Base-by-base conservation (phyloP, 371 early-diverging fungal species). In the Circinella umbellata region DNA sequence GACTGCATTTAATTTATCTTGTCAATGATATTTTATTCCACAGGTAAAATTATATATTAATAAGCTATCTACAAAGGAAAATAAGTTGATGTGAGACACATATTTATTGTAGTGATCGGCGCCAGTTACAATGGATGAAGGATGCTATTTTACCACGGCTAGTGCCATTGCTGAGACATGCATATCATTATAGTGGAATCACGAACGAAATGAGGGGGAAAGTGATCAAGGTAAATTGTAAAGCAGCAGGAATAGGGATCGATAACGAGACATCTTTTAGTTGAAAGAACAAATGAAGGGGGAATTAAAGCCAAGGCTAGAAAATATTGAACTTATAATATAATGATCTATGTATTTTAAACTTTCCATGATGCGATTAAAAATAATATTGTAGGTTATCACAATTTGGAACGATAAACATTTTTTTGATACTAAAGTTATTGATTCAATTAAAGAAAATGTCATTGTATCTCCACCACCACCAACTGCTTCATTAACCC, bases 11-110 rank as follows among this genome's bases (percentile, higher is more conserved):
- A 46, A 68, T 90, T 27, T 90, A 90, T 62, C 75, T 90, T 14
- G 64, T 85, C 20, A 90, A 89, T 67, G 90, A 90, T 69, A 69
- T 90, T 13, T 71, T 90, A 34, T 87, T 81, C 61, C 89, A 89
- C 72, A 80, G 87, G 90, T 86, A 80, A 5, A 64, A 36, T 54
- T n/a, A 51, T 51, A 1, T 51, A 13, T 5, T 8, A 3, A 51
- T 51, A 51, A 5, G 2, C 4, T 47, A 51, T 13, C 14, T n/a
- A n/a, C 14, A 5, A 15, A 17, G 51, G n/a, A 13, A 51, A n/a
- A n/a, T 1, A 51, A n/a, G 8, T 15, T 51, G 51, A 11, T 3
- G 8, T n/a, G 14, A n/a, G 5, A 51, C 15, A 4, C 4, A 13
- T 51, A 1, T 51, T 34, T 14, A 17, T 65, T 54, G 46, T 64